Percentiles rank a stretch among this genome's conserved stretches.
These are phyloP conservation scores for Colletotrichum simmondsii DNA, from an alignment of 2,329 filamentous ascomycete genomes.

Conservation along the genomic window DNA sequence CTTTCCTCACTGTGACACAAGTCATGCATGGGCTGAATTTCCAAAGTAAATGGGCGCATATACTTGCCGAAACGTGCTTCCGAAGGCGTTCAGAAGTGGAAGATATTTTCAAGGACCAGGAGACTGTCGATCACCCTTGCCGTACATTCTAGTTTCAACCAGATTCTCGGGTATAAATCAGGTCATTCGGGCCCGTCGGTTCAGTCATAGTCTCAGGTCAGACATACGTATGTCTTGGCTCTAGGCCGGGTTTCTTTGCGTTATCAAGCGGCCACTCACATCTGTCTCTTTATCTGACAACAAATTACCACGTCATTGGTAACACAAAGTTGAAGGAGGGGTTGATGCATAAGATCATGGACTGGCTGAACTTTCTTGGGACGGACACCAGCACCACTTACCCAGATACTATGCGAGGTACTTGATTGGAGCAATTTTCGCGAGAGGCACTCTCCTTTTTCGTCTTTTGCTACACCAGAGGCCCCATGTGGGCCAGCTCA, in stretches of 20 bases:
- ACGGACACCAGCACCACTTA: too few relatives aligned
- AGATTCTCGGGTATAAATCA: not conserved
- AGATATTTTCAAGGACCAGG: not conserved
- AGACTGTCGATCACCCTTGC: not conserved
- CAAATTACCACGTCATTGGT: not conserved
- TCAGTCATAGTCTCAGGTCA: not conserved
- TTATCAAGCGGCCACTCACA: not conserved
- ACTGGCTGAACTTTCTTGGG: too few relatives aligned
- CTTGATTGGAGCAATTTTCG: too few relatives aligned
- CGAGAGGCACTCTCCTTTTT: too few relatives aligned
- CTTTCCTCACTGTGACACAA: not conserved
- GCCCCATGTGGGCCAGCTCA: too few relatives aligned
- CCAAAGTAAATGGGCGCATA: not conserved
- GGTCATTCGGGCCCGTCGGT: not conserved
- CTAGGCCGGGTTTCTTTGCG: not conserved
- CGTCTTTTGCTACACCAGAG: too few relatives aligned
- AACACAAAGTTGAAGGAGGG: not conserved
- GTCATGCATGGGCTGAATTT: not conserved
- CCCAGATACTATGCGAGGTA: too few relatives aligned
- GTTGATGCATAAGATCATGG: not conserved
- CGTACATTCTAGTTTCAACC: not conserved
- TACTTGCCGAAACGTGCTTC: not conserved
- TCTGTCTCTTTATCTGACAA: not conserved
- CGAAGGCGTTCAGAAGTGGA: not conserved
- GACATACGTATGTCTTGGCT: not conserved